Conservation (phyloP, 2,329 filamentous ascomycete species). For the Venturia oleaginea region DNA sequence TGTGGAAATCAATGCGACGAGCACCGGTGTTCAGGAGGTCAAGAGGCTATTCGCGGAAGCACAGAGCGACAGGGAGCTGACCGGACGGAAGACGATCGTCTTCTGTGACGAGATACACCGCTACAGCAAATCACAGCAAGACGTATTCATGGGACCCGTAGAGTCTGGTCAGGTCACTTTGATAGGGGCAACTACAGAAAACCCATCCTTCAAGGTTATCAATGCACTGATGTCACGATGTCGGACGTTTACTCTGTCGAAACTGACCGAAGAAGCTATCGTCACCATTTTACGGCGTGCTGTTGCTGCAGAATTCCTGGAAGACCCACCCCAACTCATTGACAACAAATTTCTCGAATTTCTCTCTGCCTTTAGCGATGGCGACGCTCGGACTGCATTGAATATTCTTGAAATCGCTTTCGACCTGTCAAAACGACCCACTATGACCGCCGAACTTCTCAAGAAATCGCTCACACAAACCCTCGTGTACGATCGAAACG, state of each 20-base stretch:
- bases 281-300: conserved; percentile 68
- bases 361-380: conserved; percentile 78
- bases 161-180: conserved; percentile 85
- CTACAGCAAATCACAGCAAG: conserved; percentile 86
- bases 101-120: conserved; percentile 97
- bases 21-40: conserved; percentile 76
- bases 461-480: conserved; percentile 83
- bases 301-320: conserved; percentile 32
- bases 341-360: conserved; percentile 72
- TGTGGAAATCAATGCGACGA: conserved; percentile 92
- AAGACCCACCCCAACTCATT: conserved; percentile 47
- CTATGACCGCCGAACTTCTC: conserved; percentile 64
- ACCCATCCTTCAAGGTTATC: conserved; percentile 89
- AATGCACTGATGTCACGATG: conserved; percentile 81
- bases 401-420: conserved; percentile 88
- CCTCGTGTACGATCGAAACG: conserved; percentile 85
- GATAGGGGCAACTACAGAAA: conserved; percentile 94
- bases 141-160: conserved; percentile 87
- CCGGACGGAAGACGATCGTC: conserved; percentile 84
- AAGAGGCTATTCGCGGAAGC: conserved; percentile 88
- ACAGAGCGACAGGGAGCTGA: conserved; percentile 66
- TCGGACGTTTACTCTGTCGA: conserved; percentile 76
- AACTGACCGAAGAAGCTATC: conserved; percentile 65
- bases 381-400: conserved; percentile 84
- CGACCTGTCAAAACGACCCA: conserved; percentile 56